Evolutionary conservation across 2,329 filamentous ascomycete genomes (phyloP).

Genomic region (Penicillium sp.): DNA sequence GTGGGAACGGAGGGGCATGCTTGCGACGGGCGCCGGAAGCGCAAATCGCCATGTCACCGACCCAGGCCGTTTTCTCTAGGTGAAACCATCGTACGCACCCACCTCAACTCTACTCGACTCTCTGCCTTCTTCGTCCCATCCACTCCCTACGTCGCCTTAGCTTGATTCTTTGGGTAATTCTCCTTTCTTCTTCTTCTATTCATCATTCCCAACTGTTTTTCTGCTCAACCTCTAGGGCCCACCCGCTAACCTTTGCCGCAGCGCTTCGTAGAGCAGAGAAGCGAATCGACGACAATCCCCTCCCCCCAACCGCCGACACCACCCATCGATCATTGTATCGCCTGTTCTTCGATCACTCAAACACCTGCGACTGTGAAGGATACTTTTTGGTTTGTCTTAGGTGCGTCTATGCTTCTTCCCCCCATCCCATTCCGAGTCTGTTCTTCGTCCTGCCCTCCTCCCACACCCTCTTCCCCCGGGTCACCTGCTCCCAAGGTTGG

Average conservation of each 20-base stretch:
- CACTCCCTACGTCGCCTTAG: constrained; percentile 18
- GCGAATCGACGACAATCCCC: constrained; percentile 28
- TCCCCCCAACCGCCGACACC: constrained; percentile 27
- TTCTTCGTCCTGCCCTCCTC: constrained; percentile 30
- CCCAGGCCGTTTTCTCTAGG: constrained; percentile 43
- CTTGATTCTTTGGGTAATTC: constrained; percentile 12
- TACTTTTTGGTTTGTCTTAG: constrained; percentile 32
- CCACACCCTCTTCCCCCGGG: constrained; percentile 15
- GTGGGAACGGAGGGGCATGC: constrained; percentile 23
- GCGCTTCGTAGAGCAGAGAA: constrained; percentile 40
- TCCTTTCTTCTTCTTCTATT: constrained; percentile 12
- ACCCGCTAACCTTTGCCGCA: constrained; percentile 44
- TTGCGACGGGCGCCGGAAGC: constrained; percentile 27
- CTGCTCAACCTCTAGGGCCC: constrained; percentile 35
- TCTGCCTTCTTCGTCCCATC: constrained; percentile 24
- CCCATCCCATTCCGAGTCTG: constrained; percentile 41
- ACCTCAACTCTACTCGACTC: constrained; percentile 23
- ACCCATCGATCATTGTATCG: constrained; percentile 25
- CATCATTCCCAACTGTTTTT: neutral
- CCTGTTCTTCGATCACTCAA: constrained; percentile 22
- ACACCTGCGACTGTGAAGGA: constrained; percentile 38
- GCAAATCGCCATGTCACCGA: constrained; percentile 38
- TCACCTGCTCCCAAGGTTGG: constrained; percentile 33
- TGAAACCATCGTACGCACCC: constrained; percentile 46
- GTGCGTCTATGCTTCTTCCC: constrained; percentile 38